Base-by-base conservation (phyloP, 441 rosid genomes). In the Pelargonium australe region DNA sequence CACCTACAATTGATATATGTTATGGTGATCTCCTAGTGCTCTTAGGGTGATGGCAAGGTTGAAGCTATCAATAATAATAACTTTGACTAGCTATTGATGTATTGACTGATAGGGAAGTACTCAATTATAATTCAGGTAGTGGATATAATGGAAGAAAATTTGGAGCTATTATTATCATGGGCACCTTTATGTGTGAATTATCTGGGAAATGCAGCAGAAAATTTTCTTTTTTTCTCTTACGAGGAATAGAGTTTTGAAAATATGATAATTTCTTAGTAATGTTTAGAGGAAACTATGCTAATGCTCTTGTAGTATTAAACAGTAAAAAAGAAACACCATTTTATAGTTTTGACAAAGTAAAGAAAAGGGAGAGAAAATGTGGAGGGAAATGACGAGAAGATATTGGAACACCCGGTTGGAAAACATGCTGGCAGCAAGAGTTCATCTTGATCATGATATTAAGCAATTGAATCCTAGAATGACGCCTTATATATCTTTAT, bases 91-190 rank as follows among this genome's bases (percentile, higher is more conserved):
- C 23, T 16, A 55, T 55, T 7, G 23, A 55, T 55, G 20, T 55
- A 49, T 16, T 55, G 17, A 55, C 20, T 55, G 17, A 55, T 55
- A 20, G 61, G 25, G 61, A 13, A 55, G 23, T n/a, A n/a, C n/a
- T 55, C 61, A 55, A 55, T 3, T 55, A 55, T 55, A 55, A 55
- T 16, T 55, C 61, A 55, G 61, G 61, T 55, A 55, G 61, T 55
- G 61, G 61, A 55, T 55, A 16, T 14, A 55, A 20, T 55, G 25
- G 61, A 16, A 55, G 61, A 55, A 55, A 14, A 55, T 12, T 5
- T 55, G 61, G 61, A 23, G 17, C 17, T 14, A 4, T 55, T 45
- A 16, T 55, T 55, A 55, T 55, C 61, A 16, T 16, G 5, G 20
- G 58, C 58, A 13, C 16, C 20, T n/a, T 51, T 13, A 51, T 51